These are phyloP conservation scores for Tuber magnatum DNA, from an alignment of 495 filamentous ascomycete genomes.

Conservation along the genomic window DNA sequence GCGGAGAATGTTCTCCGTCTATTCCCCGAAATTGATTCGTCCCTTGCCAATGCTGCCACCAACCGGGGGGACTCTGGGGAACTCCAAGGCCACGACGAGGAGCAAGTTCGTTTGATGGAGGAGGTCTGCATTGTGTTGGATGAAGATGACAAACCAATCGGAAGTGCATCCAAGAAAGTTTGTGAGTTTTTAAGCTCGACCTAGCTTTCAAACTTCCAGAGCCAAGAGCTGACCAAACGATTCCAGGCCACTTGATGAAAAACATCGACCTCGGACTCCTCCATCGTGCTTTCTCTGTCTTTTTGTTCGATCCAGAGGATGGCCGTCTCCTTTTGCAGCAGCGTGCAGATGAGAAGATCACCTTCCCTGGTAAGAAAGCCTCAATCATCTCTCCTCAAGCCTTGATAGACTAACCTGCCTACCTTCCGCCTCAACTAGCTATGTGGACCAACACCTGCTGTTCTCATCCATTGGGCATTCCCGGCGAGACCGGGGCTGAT, in stretches of 20 bases:
- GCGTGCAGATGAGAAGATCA: slow-evolving; percentile 95
- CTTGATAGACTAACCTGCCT: background rate
- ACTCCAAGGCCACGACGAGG: slow-evolving; percentile 85
- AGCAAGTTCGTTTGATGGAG: slow-evolving; percentile 97
- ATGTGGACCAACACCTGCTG: slow-evolving; percentile 99
- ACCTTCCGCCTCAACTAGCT: slow-evolving; percentile 43
- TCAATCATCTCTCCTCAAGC: background rate
- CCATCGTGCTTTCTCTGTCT: slow-evolving; percentile 94
- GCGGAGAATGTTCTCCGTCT: slow-evolving; percentile 79
- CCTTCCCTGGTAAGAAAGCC: slow-evolving; percentile 58
- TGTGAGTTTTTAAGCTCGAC: slow-evolving; percentile 54
- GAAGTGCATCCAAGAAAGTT: slow-evolving; percentile 95
- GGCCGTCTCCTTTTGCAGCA: slow-evolving; percentile 87
- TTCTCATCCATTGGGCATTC: slow-evolving; percentile 88
- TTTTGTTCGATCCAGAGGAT: slow-evolving; percentile 86
- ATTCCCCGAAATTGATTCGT: slow-evolving; percentile 95
- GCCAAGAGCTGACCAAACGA: slow-evolving; percentile 26
- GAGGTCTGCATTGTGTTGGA: slow-evolving; percentile 97
- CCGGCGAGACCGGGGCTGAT: slow-evolving; percentile 80
- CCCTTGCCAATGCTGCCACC: slow-evolving; percentile 45
- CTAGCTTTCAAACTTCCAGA: background rate
- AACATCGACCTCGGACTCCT: slow-evolving; percentile 94
- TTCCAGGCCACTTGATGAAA: slow-evolving; percentile 87
- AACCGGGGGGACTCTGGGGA: slow-evolving; percentile 45
- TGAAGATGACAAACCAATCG: slow-evolving; percentile 85